Conservation (phyloP, 2,329 filamentous ascomycete genomes). For the Colletotrichum shisoi region DNA sequence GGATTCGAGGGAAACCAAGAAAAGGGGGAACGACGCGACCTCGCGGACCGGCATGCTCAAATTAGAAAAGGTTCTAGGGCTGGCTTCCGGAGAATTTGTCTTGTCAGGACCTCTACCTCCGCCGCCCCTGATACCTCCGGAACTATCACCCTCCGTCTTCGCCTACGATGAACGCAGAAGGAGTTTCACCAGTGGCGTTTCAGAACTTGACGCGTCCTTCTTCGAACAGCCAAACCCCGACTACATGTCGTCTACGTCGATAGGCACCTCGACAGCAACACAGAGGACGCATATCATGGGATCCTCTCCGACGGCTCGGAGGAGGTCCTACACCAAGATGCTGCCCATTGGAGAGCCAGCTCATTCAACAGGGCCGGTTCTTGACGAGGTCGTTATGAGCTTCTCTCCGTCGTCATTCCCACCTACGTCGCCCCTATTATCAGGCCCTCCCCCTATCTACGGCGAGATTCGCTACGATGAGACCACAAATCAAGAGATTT, state of each 20-base stretch:
- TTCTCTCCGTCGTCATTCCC: slow-evolving; percentile 61
- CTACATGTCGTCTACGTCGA: slow-evolving; percentile 52
- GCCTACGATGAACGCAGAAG: slow-evolving; percentile 53
- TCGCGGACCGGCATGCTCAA: slow-evolving; percentile 3
- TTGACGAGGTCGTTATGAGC: slow-evolving; percentile 40
- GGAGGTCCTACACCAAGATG: slow-evolving; percentile 55
- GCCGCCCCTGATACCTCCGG: slow-evolving; percentile 60
- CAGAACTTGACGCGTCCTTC: slow-evolving; percentile 51
- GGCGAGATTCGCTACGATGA: slow-evolving; percentile 45
- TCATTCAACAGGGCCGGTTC: slow-evolving; percentile 35
- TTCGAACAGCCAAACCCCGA: slow-evolving; percentile 62
- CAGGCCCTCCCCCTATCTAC: slow-evolving; percentile 55
- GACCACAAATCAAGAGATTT: slow-evolving; percentile 48
- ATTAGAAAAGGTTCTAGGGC: slow-evolving; percentile 21
- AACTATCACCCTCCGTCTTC: slow-evolving; percentile 54
- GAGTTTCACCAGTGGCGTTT: slow-evolving; percentile 47
- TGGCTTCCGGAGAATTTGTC: slow-evolving; percentile 31
- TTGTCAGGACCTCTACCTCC: slow-evolving; percentile 55
- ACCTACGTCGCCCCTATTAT: slow-evolving; percentile 57
- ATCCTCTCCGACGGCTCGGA: slow-evolving; percentile 49
- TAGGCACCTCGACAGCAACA: slow-evolving; percentile 41
- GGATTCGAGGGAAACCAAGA: not conserved
- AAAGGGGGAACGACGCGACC: not conserved
- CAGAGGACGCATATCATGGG: slow-evolving; percentile 40
- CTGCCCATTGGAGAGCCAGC: slow-evolving; percentile 49